Evolutionary conservation across 2,329 filamentous ascomycete species (phyloP), one percentile per base, ranked within the genome.

Genomic region (Nannizziopsis arthrosporioides): DNA sequence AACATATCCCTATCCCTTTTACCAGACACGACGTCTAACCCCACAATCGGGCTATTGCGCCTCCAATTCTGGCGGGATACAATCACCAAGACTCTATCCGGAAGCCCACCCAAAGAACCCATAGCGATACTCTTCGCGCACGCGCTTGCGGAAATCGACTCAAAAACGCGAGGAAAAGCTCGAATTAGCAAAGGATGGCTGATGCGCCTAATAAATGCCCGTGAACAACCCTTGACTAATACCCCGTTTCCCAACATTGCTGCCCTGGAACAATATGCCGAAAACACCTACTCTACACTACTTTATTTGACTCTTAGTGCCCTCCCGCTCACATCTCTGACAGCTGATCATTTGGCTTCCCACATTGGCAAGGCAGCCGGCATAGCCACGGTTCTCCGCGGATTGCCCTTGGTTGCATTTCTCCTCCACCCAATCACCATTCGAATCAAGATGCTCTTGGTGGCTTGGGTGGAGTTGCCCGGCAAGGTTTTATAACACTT

Each of bases 31-130:
- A 89, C 92, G 15, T 92, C 85, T 41, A 92, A 84, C 52, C 80
- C 85, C n/a, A 83, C 82, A 3, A 85, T 96, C 52, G 90, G 87
- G 43, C 75, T 82, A 45, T 80, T 96, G 74, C 87, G 92, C 54
- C 82, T 94, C 67, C 86, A 94, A 64, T 96, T 96, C 72, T 96
- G 92, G 85, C 80, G 85, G 43, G 89, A 96, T 57, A 80, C 85
- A 3, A 72, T 98, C 44, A 77, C 82, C 47, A 81, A 82, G 52
- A 84, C 85, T 1, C 83, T 95, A 51, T 75, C 82, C 1, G 84
- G 84, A 30, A 72, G 73, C 0, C 89, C 92, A 1, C 88, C 89
- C 1, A 86, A 88, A 59, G 89, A 98, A 63, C 92, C 92, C 17
- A 85, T 95, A 37, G 90, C 89, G 50, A 77, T 94, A 27, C 73